phyloP scores from a whole-genome alignment of 805 yeast species.

The Komagataella kurtzmanii region DNA sequence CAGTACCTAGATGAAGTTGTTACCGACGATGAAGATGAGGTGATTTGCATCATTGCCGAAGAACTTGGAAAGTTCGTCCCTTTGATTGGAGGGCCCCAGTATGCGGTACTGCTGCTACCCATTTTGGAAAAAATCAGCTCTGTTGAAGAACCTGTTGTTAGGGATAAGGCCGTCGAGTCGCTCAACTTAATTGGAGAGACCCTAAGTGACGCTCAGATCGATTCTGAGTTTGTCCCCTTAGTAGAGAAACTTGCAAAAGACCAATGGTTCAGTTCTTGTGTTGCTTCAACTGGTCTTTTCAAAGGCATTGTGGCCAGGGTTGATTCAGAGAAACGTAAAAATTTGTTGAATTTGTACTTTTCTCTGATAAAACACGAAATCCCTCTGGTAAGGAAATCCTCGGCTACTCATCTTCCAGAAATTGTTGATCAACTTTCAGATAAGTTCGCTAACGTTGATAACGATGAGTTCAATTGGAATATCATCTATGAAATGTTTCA shows the following conservation, averaged over 20 bases:
- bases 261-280: constrained; percentile 89
- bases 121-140: constrained; percentile 77
- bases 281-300: constrained; percentile 84
- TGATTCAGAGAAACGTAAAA: constrained; percentile 37
- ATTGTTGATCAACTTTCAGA: constrained; percentile 43
- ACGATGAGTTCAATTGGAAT: constrained; percentile 58
- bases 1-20: constrained; percentile 86
- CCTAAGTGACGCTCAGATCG: constrained; percentile 49
- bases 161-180: constrained; percentile 88
- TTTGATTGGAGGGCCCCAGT: constrained; percentile 69
- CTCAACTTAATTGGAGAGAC: constrained; percentile 57
- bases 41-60: constrained; percentile 83
- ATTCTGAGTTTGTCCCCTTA: constrained; percentile 57
- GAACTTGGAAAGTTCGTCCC: constrained; percentile 84
- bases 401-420: constrained; percentile 73
- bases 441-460: constrained; percentile 20
- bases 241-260: constrained; percentile 71
- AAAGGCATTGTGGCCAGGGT: constrained; percentile 54
- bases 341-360: constrained; percentile 51
- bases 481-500: constrained; percentile 73
- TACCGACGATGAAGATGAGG: constrained; percentile 97
- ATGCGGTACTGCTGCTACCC: constrained; percentile 45
- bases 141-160: constrained; percentile 90
- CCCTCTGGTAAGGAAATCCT: constrained; percentile 95
- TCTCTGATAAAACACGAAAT: constrained; percentile 80